These are phyloP conservation scores for Ascochyta lentis DNA, from an alignment of 2,329 filamentous ascomycete species.

Conservation along the genomic window DNA sequence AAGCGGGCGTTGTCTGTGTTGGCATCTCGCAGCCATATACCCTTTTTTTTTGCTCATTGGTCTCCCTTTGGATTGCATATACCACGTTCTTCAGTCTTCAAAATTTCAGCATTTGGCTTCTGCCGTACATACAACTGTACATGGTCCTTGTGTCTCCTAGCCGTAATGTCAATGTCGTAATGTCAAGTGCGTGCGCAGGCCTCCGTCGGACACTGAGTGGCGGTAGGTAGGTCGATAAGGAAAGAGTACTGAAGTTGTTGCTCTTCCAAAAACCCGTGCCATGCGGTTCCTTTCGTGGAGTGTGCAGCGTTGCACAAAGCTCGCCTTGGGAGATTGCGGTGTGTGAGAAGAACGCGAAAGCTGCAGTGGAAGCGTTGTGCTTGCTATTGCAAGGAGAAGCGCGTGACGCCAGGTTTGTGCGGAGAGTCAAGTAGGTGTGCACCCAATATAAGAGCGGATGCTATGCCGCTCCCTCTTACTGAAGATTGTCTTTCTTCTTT, in stretches of 20 bases:
- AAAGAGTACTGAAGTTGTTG: background rate
- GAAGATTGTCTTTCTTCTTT: background rate
- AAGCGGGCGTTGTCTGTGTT: constrained; percentile 19
- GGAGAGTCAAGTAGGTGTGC: constrained; percentile 10
- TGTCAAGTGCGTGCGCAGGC: constrained; percentile 8
- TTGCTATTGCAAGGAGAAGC: background rate
- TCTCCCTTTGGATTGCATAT: constrained; percentile 10
- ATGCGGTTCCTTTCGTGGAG: background rate
- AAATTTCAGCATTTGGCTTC: constrained; percentile 5
- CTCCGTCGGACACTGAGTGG: background rate
- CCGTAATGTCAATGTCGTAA: constrained; percentile 6
- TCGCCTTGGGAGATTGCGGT: background rate
- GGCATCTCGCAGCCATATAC: constrained; percentile 22
- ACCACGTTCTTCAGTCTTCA: constrained; percentile 6
- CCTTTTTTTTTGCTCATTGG: constrained; percentile 17
- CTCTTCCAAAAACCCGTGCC: constrained; percentile 1
- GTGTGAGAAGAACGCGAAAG: background rate
- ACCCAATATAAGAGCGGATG: constrained; percentile 1
- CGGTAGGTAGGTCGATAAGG: background rate
- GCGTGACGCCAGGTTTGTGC: background rate
- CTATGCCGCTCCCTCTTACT: background rate
- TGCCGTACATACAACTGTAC: constrained; percentile 16
- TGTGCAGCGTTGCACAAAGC: background rate
- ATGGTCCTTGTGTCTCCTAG: constrained; percentile 5
- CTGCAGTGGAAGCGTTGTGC: background rate